Evolutionary conservation across 257 asterid species (phyloP).

Genomic region (Solanum bulbocastanum): DNA sequence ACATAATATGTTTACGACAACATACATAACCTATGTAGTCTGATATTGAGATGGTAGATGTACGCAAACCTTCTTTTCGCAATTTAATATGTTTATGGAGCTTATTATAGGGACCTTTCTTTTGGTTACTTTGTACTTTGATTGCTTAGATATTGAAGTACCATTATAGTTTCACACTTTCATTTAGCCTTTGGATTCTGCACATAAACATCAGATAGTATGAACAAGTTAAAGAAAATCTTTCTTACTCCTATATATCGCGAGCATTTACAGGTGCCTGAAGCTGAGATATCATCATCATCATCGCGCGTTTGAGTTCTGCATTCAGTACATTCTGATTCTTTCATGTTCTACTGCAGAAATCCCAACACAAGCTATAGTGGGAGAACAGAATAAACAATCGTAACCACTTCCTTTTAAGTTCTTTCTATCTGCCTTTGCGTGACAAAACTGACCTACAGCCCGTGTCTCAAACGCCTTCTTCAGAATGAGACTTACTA

Average conservation of each 20-base stretch:
- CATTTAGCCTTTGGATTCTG: not conserved
- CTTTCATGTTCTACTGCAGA: not conserved
- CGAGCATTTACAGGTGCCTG: not conserved
- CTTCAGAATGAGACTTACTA: constrained; percentile 27
- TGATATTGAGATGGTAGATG: too few species aligned
- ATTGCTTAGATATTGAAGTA: not conserved
- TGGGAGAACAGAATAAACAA: not conserved
- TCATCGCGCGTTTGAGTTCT: not conserved
- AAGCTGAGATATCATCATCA: not conserved
- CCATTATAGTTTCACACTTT: not conserved
- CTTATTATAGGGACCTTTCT: not conserved
- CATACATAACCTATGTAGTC: too few species aligned
- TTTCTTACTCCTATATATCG: not conserved
- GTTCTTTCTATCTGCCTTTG: not conserved
- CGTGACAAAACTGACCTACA: not conserved
- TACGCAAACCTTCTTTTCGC: too few species aligned
- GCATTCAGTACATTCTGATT: not conserved
- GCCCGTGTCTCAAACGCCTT: not conserved
- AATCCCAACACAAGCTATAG: not conserved
- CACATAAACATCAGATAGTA: not conserved
- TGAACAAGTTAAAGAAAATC: not conserved
- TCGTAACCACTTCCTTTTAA: not conserved
- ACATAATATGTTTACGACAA: too few species aligned
- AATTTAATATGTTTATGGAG: not conserved
- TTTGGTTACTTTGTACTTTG: not conserved